Conservation (phyloP, 2,329 filamentous ascomycete genomes). For the Dactylellina cionopaga region DNA sequence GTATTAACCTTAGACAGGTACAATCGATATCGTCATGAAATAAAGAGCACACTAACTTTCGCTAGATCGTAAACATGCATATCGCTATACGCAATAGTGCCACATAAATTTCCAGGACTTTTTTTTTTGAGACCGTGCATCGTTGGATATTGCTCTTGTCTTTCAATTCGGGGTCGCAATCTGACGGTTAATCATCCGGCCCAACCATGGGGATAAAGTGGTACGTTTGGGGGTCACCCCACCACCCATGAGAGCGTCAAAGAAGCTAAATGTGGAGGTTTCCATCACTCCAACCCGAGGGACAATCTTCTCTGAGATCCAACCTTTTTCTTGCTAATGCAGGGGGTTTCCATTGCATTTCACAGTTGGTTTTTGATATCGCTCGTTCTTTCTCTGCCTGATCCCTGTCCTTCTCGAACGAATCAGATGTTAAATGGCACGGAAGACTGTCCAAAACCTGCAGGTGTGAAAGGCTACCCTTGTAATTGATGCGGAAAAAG, state of each 20-base stretch:
- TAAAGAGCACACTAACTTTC: conserved; percentile 1
- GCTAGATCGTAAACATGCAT: conserved; percentile 9
- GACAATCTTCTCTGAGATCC: conserved; percentile 4
- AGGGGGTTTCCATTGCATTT: conserved; percentile 40
- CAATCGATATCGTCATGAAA: no score
- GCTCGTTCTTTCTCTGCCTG: conserved; percentile 43
- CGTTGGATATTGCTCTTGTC: neutral
- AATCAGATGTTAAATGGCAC: conserved; percentile 50
- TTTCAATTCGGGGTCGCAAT: conserved; percentile 42
- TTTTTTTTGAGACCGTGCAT: neutral
- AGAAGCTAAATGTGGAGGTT: conserved; percentile 6
- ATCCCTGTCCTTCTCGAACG: conserved; percentile 50
- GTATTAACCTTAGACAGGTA: neutral
- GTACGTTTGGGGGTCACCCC: conserved; percentile 38
- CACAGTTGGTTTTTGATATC: conserved; percentile 44
- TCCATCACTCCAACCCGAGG: conserved; percentile 3
- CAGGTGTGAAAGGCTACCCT: conserved; percentile 44
- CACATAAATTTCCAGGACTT: conserved; percentile 5
- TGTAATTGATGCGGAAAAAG: conserved; percentile 31
- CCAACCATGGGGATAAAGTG: conserved; percentile 15
- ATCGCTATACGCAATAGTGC: conserved; percentile 37
- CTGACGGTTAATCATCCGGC: conserved; percentile 47
- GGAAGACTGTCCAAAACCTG: conserved; percentile 48
- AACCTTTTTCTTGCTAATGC: conserved; percentile 26
- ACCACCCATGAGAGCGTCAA: conserved; percentile 19